Conservation (phyloP, 305 asterid genomes). For the Nicotiana rustica region DNA sequence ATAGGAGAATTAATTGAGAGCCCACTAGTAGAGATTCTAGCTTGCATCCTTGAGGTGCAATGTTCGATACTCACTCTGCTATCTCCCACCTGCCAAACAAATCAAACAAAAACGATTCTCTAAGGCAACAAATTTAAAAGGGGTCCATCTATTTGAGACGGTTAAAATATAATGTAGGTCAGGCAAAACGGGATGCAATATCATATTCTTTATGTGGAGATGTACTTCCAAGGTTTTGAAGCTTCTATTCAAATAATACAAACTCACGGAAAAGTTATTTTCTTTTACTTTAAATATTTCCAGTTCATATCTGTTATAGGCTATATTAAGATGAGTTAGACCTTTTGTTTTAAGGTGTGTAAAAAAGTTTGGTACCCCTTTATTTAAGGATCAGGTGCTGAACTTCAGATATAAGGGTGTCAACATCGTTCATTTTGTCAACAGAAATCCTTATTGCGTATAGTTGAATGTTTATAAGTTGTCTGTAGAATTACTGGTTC, state of each 20-base stretch:
- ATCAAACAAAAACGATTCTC: not conserved
- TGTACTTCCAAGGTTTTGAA: conserved; percentile 7
- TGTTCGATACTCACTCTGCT: conserved; percentile 5
- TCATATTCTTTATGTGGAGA: conserved; percentile 27
- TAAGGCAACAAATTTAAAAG: not conserved
- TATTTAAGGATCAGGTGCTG: conserved; percentile 20
- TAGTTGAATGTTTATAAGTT: conserved; percentile 13
- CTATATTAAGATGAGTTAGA: conserved; percentile 4
- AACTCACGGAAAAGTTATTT: not conserved
- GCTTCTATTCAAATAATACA: conserved; percentile 23
- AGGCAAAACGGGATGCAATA: conserved; percentile 27
- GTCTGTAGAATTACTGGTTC: not conserved
- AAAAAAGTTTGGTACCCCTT: not conserved
- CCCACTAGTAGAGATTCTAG: conserved; percentile 22
- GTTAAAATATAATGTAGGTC: conserved; percentile 20
- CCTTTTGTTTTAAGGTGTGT: conserved; percentile 21
- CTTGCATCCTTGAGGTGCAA: conserved; percentile 25
- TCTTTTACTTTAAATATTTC: conserved; percentile 7
- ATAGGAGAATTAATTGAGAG: not conserved
- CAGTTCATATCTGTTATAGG: not conserved
- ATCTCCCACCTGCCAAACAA: not conserved
- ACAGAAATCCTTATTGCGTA: not conserved
- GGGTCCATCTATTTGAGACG: conserved; percentile 11
- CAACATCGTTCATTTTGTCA: not conserved
- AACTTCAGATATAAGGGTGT: not conserved